Conservation (phyloP, 2,329 filamentous ascomycete genomes). For the Elsinoe perseae region DNA sequence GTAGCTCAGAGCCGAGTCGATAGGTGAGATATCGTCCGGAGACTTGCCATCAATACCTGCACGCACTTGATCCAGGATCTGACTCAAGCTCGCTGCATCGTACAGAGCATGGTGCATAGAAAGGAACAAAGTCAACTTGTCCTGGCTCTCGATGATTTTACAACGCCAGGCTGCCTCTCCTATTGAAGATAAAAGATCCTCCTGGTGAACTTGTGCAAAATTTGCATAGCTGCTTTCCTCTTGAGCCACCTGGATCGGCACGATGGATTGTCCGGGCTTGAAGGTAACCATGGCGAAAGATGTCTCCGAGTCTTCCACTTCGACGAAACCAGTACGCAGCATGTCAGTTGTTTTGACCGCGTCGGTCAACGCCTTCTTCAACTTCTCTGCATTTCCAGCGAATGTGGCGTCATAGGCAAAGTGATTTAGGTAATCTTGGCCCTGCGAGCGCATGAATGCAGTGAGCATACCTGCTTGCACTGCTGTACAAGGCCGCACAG, state of each 20-base stretch:
- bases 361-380: constrained; percentile 54
- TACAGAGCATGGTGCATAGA: constrained; percentile 76
- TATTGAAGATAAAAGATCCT: constrained; percentile 37
- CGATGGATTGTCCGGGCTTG: constrained; percentile 19
- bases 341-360: constrained; percentile 57
- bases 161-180: constrained; percentile 58
- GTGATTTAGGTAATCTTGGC: constrained; percentile 68
- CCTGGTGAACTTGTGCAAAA: constrained; percentile 4
- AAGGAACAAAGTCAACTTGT: constrained; percentile 35
- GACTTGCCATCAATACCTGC: constrained; percentile 30
- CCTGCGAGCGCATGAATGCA: constrained; percentile 60
- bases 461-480: constrained; percentile 74
- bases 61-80: constrained; percentile 55
- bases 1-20: constrained; percentile 38
- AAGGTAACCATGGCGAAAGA: constrained; percentile 72
- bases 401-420: constrained; percentile 48
- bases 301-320: constrained; percentile 50
- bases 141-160: constrained; percentile 35
- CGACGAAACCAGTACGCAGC: constrained; percentile 65
- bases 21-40: constrained; percentile 24
- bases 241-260: constrained; percentile 18
- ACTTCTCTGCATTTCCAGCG: constrained; percentile 30
- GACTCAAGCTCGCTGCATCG: constrained; percentile 66
- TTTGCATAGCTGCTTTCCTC: not conserved
- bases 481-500: constrained; percentile 67